phyloP scores from a whole-genome alignment of 2,329 filamentous ascomycete genomes.

The Penicillium sp. region DNA sequence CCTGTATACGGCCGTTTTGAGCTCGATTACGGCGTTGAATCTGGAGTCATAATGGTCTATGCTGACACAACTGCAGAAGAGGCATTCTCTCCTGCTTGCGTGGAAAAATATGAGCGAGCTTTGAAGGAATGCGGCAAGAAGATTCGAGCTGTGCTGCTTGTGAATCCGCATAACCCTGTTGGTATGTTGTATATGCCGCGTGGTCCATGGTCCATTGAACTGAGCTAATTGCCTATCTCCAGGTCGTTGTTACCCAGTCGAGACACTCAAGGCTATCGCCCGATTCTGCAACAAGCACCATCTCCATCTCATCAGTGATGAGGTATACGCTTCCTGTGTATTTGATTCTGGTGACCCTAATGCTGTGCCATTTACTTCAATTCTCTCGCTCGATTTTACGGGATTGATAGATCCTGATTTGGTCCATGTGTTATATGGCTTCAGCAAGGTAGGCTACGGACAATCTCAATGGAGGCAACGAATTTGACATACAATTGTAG shows the following conservation, averaged over 20 bases:
- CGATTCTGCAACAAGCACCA: constrained; percentile 48
- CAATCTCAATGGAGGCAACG: constrained; percentile 28
- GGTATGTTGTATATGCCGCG: constrained; percentile 20
- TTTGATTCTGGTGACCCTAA: constrained; percentile 41
- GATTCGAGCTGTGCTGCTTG: constrained; percentile 43
- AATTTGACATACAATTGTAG: constrained; percentile 27
- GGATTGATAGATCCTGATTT: constrained; percentile 48
- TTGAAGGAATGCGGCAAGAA: constrained; percentile 32
- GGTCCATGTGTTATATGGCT: constrained; percentile 51
- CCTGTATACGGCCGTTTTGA: constrained; percentile 52
- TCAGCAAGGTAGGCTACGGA: constrained; percentile 33
- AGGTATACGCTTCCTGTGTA: constrained; percentile 55
- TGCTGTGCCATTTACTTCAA: constrained; percentile 45
- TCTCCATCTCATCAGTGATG: constrained; percentile 56
- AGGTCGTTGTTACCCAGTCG: constrained; percentile 45
- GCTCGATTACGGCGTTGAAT: constrained; percentile 48
- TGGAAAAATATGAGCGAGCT: constrained; percentile 39
- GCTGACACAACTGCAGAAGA: constrained; percentile 38
- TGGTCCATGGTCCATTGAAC: background rate
- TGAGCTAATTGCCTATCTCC: constrained; percentile 10
- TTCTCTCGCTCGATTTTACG: constrained; percentile 42
- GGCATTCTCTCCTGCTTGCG: constrained; percentile 34
- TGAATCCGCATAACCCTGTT: constrained; percentile 47
- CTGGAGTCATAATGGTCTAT: constrained; percentile 41
- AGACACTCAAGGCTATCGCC: constrained; percentile 47